Conservation (phyloP, 331 rosid genomes). For the Acacia concinna region DNA sequence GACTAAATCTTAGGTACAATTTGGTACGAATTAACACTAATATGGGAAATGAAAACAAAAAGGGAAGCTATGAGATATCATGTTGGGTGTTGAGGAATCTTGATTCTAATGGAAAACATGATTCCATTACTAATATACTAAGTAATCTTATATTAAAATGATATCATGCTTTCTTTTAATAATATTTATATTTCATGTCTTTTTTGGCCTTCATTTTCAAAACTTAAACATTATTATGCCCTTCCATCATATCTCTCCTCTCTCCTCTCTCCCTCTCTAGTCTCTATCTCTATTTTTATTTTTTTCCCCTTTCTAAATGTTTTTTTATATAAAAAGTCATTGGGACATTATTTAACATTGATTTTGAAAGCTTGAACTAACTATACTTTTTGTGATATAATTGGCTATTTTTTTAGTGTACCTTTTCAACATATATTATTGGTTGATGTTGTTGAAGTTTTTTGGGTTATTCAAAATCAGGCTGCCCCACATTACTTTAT, state of each 20-base stretch:
- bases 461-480: no score
- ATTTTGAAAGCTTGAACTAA: not conserved
- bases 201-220: not conserved
- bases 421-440: not conserved
- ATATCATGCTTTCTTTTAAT: not conserved
- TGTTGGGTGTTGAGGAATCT: not conserved
- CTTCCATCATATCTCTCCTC: not conserved
- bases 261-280: not conserved
- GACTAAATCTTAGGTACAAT: not conserved
- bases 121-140: not conserved
- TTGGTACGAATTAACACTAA: not conserved
- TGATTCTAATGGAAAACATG: not conserved
- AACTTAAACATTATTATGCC: not conserved
- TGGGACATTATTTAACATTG: not conserved
- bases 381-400: not conserved
- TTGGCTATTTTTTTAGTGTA: not conserved
- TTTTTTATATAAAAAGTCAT: not conserved
- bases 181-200: not conserved
- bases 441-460: not conserved
- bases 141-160: no score
- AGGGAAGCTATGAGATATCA: not conserved
- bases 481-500: not conserved
- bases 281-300: not conserved
- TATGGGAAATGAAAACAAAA: not conserved
- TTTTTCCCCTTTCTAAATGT: no score